Percentiles rank a stretch among this genome's conserved stretches.
Evolutionary conservation across 139 green algal genomes (phyloP).

Genomic region (Medakamo hakoo): DNA sequence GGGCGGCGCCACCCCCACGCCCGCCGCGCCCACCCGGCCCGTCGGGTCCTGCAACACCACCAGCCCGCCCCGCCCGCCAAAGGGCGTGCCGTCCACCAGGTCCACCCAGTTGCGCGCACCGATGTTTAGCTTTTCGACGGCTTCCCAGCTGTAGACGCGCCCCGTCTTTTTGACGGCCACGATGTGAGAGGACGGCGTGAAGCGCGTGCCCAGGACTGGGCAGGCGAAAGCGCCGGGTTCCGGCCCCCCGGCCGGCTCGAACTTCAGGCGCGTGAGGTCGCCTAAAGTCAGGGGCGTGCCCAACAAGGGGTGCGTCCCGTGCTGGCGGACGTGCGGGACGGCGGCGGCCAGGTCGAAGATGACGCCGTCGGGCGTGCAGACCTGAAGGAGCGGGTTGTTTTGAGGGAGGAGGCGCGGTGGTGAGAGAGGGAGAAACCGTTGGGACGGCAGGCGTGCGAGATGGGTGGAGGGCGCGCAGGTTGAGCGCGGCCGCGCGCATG

Average conservation of each 20-base stretch:
- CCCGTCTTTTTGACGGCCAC: slow-evolving; percentile 54
- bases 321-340: slow-evolving; percentile 78
- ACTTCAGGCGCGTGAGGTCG: slow-evolving; percentile 75
- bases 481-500: no score
- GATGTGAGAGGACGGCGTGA: slow-evolving; percentile 94
- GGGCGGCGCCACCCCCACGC: no score
- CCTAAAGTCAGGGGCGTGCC: slow-evolving; percentile 62
- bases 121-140: background rate
- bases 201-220: slow-evolving; percentile 86
- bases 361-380: slow-evolving; percentile 64
- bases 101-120: slow-evolving; percentile 14
- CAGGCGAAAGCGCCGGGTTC: slow-evolving; percentile 69
- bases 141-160: background rate
- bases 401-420: no score
- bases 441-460: no score
- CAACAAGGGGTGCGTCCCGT: slow-evolving; percentile 65
- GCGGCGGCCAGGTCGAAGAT: slow-evolving; percentile 62
- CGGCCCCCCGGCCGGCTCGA: slow-evolving; percentile 85
- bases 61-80: no score
- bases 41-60: no score
- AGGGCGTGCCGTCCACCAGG: background rate
- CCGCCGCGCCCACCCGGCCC: no score
- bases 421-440: no score
- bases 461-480: no score
- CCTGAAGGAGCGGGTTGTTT: slow-evolving; percentile 16